Percentiles rank a stretch among this genome's conserved stretches.
phyloP scores from a whole-genome alignment of 164 flowering plant species.

The Annona squamosa region DNA sequence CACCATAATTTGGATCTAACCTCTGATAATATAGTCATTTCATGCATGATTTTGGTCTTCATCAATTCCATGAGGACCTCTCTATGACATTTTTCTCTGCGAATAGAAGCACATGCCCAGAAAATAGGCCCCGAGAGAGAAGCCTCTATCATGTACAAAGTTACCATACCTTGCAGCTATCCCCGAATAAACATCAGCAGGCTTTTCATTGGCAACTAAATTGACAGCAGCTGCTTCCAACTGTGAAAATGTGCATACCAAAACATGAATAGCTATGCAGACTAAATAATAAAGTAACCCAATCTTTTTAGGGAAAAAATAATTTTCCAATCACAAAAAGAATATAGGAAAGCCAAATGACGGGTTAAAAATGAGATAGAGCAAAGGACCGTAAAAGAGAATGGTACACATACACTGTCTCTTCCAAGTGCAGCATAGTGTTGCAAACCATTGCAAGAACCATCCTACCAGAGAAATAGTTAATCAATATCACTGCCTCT shows the following conservation, averaged over 20 bases:
- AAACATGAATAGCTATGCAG: not conserved
- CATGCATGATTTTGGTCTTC: not conserved
- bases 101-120: not conserved
- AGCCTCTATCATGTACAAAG: not conserved
- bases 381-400: not conserved
- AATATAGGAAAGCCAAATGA: not conserved
- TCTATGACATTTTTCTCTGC: not conserved
- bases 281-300: not conserved
- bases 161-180: constrained; percentile 73
- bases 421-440: constrained; percentile 98
- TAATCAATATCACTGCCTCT: not conserved
- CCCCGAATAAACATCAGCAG: constrained; percentile 94
- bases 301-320: not conserved
- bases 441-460: constrained; percentile 96
- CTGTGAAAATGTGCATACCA: constrained; percentile 31
- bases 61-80: not conserved
- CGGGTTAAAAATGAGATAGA: not conserved
- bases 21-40: too few species aligned
- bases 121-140: not conserved
- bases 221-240: constrained; percentile 93
- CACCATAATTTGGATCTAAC: not conserved
- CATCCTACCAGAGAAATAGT: constrained; percentile 50
- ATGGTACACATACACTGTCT: constrained; percentile 56
- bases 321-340: not conserved
- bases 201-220: constrained; percentile 75